phyloP scores from a whole-genome alignment of 1,139 yeast species.

The Zygoascus meyerae region DNA sequence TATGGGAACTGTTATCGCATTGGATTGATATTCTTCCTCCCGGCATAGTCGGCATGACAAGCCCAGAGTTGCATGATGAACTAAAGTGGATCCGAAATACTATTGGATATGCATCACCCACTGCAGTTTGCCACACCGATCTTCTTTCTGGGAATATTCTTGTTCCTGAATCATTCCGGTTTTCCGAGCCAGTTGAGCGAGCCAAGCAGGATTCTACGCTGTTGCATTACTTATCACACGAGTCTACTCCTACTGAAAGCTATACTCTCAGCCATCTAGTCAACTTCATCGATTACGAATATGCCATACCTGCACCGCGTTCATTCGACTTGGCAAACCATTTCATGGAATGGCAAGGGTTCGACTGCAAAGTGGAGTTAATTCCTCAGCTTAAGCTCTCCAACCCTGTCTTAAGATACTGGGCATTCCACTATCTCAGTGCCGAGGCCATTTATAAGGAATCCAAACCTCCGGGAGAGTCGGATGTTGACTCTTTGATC shows the following conservation, averaged over 20 bases:
- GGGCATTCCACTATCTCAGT: constrained; percentile 38
- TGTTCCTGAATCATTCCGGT: constrained; percentile 41
- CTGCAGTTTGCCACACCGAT: constrained; percentile 67
- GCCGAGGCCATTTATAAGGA: constrained; percentile 20
- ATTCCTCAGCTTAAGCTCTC: constrained; percentile 49
- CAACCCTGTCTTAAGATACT: constrained; percentile 46
- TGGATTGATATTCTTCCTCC: constrained; percentile 60
- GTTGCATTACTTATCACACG: too few relatives aligned
- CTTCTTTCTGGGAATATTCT: constrained; percentile 67
- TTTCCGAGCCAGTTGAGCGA: too few relatives aligned
- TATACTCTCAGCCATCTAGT: constrained; percentile 27
- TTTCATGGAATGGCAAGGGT: constrained; percentile 85
- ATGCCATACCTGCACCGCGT: constrained; percentile 72
- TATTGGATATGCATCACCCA: constrained; percentile 35
- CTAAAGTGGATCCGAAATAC: constrained; percentile 48
- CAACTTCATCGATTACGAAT: constrained; percentile 74
- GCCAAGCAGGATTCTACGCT: too few relatives aligned
- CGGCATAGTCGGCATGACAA: constrained; percentile 23
- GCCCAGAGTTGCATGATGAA: constrained; percentile 43
- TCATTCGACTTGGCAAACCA: constrained; percentile 85
- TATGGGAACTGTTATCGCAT: constrained; percentile 56
- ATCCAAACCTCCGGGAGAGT: constrained; percentile 17
- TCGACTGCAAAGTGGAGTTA: constrained; percentile 56
- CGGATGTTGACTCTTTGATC: constrained; percentile 39
- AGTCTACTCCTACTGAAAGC: too few relatives aligned